A percentile compares a stretch with the other conserved stretches of the same genome.
Conservation (phyloP, 495 filamentous ascomycete genomes). For the Hypoxylon perforatum region DNA sequence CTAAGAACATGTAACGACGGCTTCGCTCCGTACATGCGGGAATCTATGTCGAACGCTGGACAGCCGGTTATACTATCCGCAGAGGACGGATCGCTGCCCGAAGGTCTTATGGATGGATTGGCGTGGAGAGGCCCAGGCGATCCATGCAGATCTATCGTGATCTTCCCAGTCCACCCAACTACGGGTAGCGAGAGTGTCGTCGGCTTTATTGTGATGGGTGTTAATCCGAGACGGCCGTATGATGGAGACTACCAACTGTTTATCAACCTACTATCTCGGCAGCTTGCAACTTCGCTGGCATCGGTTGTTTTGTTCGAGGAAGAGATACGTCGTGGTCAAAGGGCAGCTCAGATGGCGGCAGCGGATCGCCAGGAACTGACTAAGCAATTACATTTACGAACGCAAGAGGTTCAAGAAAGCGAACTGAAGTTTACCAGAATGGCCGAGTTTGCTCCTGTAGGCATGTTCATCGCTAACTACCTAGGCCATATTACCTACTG, state of each 20-base stretch:
- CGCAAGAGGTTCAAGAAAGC: constrained; percentile 74
- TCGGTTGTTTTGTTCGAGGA: constrained; percentile 79
- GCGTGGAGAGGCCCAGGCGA: constrained; percentile 73
- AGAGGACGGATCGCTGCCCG: constrained; percentile 67
- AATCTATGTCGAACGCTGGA: constrained; percentile 68
- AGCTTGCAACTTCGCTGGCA: constrained; percentile 75
- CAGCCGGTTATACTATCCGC: constrained; percentile 68
- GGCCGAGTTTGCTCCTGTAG: constrained; percentile 78
- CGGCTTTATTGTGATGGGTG: constrained; percentile 75
- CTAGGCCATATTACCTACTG: constrained; percentile 72
- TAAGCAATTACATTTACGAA: constrained; percentile 71
- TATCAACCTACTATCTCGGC: constrained; percentile 73
- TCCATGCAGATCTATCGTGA: constrained; percentile 69
- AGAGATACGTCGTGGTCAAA: constrained; percentile 74
- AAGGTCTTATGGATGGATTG: constrained; percentile 67
- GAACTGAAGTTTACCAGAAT: constrained; percentile 79
- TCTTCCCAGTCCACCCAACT: constrained; percentile 77
- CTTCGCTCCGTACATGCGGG: constrained; percentile 72
- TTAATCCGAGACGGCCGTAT: constrained; percentile 75
- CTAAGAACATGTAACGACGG: constrained; percentile 69
- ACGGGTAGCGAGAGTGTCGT: constrained; percentile 69
- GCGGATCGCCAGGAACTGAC: constrained; percentile 73
- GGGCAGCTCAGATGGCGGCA: constrained; percentile 72
- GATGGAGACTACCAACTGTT: constrained; percentile 78
- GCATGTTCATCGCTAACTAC: constrained; percentile 76